Conservation (phyloP, 1,284 basidiomycete genomes). For the Porphyrellus sp. region DNA sequence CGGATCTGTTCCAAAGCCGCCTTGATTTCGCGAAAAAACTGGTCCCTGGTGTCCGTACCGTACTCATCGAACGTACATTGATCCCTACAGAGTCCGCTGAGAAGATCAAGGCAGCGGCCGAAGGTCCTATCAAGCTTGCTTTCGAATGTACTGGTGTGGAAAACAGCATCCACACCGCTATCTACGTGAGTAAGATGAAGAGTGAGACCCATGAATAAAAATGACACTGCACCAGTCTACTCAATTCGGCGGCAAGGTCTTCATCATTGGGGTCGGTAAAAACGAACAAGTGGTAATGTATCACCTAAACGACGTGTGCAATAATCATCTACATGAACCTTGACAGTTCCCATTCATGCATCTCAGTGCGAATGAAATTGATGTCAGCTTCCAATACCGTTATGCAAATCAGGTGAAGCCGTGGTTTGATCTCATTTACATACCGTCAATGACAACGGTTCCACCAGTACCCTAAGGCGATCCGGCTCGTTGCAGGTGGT, state of each 20-base stretch:
- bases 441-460: background rate
- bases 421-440: background rate
- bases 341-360: constrained; percentile 66
- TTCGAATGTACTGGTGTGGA: constrained; percentile 80
- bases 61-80: constrained; percentile 46
- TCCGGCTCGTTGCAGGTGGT: constrained; percentile 70
- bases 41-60: constrained; percentile 64
- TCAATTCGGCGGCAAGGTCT: constrained; percentile 60
- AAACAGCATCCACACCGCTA: constrained; percentile 64
- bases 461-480: constrained; percentile 72
- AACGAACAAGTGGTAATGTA: constrained; percentile 48
- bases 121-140: constrained; percentile 45
- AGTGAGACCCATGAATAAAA: background rate
- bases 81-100: constrained; percentile 48
- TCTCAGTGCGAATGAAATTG: constrained; percentile 62
- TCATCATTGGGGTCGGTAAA: constrained; percentile 64
- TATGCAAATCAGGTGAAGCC: constrained; percentile 54
- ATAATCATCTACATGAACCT: constrained; percentile 4
- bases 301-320: background rate
- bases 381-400: constrained; percentile 61
- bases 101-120: constrained; percentile 48
- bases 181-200: constrained; percentile 47
- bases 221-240: constrained; percentile 43
- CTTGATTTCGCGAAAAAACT: constrained; percentile 79
- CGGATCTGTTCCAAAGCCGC: constrained; percentile 78